These are phyloP conservation scores for Colletotrichum tabaci DNA, from an alignment of 2,329 filamentous ascomycete genomes.

Conservation along the genomic window DNA sequence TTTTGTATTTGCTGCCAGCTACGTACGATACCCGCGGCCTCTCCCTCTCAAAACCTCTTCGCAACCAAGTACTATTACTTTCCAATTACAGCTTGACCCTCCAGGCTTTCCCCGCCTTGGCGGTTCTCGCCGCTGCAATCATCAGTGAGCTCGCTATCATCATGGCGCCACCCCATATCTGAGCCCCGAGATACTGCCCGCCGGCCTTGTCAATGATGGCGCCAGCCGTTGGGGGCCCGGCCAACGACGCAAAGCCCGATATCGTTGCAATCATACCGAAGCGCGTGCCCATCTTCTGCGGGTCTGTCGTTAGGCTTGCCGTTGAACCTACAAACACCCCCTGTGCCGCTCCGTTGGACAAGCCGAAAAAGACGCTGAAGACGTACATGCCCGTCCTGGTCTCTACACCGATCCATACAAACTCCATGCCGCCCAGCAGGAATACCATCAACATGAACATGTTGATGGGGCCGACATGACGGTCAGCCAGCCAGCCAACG, in stretches of 20 bases:
- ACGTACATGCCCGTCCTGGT: slow-evolving; percentile 57
- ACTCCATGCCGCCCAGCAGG: slow-evolving; percentile 63
- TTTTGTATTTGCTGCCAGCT: background rate
- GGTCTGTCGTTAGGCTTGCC: slow-evolving; percentile 59
- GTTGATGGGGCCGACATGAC: slow-evolving; percentile 67
- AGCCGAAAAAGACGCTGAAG: slow-evolving; percentile 61
- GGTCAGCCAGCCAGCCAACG: slow-evolving; percentile 68
- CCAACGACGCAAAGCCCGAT: slow-evolving; percentile 59
- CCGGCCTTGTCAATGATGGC: slow-evolving; percentile 59
- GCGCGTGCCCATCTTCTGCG: slow-evolving; percentile 60
- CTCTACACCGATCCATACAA: slow-evolving; percentile 69
- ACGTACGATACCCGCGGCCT: background rate
- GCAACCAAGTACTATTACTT: background rate
- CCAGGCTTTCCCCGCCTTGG: slow-evolving; percentile 54
- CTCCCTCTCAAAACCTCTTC: background rate
- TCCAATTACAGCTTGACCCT: slow-evolving; percentile 52
- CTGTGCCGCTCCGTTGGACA: slow-evolving; percentile 60
- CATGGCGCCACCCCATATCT: slow-evolving; percentile 63
- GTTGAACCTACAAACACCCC: slow-evolving; percentile 58
- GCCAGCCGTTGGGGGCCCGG: slow-evolving; percentile 61
- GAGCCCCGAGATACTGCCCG: slow-evolving; percentile 59
- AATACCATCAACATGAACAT: slow-evolving; percentile 64
- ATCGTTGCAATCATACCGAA: slow-evolving; percentile 63
- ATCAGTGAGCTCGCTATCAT: slow-evolving; percentile 53
- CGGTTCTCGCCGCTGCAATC: slow-evolving; percentile 52